phyloP scores from a whole-genome alignment of 768 basidiomycete species.

The Mycena haematopus region DNA sequence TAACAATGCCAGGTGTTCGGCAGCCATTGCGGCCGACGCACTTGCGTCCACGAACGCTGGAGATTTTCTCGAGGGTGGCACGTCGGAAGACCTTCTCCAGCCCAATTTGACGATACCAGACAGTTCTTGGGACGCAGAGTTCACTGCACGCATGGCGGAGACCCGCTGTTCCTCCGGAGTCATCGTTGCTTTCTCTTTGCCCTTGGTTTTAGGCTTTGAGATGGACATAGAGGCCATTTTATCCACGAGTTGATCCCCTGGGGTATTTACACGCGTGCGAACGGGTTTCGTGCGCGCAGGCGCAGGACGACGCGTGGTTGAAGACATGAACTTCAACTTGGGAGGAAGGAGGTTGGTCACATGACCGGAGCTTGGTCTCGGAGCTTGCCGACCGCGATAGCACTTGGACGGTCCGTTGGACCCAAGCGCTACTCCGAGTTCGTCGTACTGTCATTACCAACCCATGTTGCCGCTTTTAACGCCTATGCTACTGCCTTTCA shows the following conservation, averaged over 20 bases:
- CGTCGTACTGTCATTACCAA: too few species aligned
- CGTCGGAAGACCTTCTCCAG: slow-evolving; percentile 55
- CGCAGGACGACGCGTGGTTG: slow-evolving; percentile 29
- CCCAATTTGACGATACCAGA: slow-evolving; percentile 60
- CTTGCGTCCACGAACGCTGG: slow-evolving; percentile 40
- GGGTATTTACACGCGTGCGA: slow-evolving; percentile 15
- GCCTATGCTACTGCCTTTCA: slow-evolving; percentile 8
- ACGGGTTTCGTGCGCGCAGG: slow-evolving; percentile 16
- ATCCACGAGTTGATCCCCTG: slow-evolving; percentile 19
- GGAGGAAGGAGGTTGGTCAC: background rate
- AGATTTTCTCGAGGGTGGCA: slow-evolving; percentile 34
- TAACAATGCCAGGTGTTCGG: slow-evolving; percentile 52
- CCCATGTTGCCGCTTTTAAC: slow-evolving; percentile 8
- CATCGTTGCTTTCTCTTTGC: slow-evolving; percentile 22
- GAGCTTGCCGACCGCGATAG: background rate
- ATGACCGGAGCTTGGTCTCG: background rate
- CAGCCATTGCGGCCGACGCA: slow-evolving; percentile 45
- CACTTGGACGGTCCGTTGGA: too few species aligned
- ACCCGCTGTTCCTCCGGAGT: slow-evolving; percentile 46
- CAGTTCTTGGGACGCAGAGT: slow-evolving; percentile 64
- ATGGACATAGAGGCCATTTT: slow-evolving; percentile 21
- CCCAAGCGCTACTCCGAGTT: slow-evolving; percentile 5
- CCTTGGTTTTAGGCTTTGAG: slow-evolving; percentile 23
- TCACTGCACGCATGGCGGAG: slow-evolving; percentile 68
- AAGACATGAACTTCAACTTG: background rate